phyloP scores from a whole-genome alignment of 305 asterid species.

The Fraxinus sp. region DNA sequence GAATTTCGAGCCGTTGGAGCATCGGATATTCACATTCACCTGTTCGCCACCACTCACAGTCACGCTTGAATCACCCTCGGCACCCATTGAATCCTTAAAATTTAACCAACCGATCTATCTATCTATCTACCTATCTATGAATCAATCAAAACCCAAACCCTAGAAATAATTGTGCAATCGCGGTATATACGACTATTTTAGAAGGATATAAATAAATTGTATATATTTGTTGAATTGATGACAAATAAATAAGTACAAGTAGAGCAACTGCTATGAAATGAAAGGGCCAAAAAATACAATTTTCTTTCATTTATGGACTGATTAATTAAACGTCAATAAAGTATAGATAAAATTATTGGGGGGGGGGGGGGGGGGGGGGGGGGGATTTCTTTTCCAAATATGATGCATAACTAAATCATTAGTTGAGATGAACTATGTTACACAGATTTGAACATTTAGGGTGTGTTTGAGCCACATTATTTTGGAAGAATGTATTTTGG shows the following conservation, averaged over 20 bases:
- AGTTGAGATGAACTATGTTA: too few relatives aligned
- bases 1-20: slow-evolving; percentile 46
- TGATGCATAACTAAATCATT: too few relatives aligned
- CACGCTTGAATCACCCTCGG: neutral
- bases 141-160: neutral
- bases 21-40: slow-evolving; percentile 3
- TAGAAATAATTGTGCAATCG: neutral
- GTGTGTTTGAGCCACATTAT: too few relatives aligned
- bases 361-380: too few relatives aligned
- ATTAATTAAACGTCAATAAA: too few relatives aligned
- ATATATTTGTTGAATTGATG: neutral
- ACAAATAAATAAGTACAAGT: neutral
- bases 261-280: neutral
- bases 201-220: neutral
- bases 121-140: neutral
- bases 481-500: too few relatives aligned
- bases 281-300: neutral
- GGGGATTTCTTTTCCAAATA: too few relatives aligned
- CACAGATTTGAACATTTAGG: too few relatives aligned
- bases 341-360: too few relatives aligned
- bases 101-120: neutral
- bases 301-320: neutral
- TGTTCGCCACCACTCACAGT: neutral
- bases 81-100: neutral
- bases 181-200: neutral